Conservation (phyloP, 2,329 filamentous ascomycete genomes). For the Fusarium sp. region DNA sequence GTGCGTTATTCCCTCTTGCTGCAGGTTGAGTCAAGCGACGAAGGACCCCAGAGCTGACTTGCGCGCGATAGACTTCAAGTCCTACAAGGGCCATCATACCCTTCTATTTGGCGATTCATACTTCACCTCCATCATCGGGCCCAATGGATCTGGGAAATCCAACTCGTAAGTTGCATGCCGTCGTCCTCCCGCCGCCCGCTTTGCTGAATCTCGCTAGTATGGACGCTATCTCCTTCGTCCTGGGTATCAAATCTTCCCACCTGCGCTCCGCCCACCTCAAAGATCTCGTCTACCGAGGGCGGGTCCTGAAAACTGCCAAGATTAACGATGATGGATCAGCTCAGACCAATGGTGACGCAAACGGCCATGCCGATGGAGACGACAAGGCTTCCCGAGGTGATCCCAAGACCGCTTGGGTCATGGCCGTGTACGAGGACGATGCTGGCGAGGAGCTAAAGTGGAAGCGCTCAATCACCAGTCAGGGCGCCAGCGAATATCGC, state of each 20-base stretch:
- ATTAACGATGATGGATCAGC: conserved; percentile 91
- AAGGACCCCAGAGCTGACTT: conserved; percentile 26
- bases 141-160: conserved; percentile 99
- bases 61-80: conserved; percentile 83
- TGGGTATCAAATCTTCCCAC: conserved; percentile 98
- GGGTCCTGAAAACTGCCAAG: conserved; percentile 88
- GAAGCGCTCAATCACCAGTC: conserved; percentile 91
- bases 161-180: conserved; percentile 74
- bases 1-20: conserved; percentile 58
- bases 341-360: conserved; percentile 65
- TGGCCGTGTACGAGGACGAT: conserved; percentile 98
- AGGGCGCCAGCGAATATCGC: conserved; percentile 91
- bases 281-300: conserved; percentile 94
- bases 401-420: conserved; percentile 96
- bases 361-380: conserved; percentile 67
- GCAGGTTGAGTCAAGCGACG: conserved; percentile 1
- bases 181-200: background rate
- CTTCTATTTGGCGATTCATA: conserved; percentile 97
- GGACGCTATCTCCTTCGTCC: conserved; percentile 98
- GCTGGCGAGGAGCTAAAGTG: conserved; percentile 93
- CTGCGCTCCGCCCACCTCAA: conserved; percentile 91
- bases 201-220: conserved; percentile 65
- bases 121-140: conserved; percentile 98
- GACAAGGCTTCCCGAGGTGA: conserved; percentile 76
- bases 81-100: conserved; percentile 95